Evolutionary conservation across 805 yeast genomes (phyloP).

Genomic region (Starmerella tilneyi): DNA sequence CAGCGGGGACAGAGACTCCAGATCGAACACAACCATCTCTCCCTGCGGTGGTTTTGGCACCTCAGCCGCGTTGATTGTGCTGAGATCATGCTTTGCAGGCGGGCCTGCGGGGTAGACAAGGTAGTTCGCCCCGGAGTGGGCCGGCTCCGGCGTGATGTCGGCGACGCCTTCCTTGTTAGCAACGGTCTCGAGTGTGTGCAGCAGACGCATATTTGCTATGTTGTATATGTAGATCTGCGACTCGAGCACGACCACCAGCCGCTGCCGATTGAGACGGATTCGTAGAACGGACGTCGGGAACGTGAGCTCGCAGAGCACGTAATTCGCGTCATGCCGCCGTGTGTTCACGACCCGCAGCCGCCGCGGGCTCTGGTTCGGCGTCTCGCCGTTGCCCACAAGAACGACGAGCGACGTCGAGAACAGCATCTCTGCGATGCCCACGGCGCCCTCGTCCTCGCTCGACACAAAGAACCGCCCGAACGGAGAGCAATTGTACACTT

Average conservation of each 20-base stretch:
- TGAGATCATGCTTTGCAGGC: conserved; percentile 20
- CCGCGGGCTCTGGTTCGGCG: conserved; percentile 48
- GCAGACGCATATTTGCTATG: conserved; percentile 73
- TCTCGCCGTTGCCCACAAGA: conserved; percentile 67
- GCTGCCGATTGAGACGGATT: conserved; percentile 68
- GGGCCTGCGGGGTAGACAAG: conserved; percentile 48
- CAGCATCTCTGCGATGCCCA: conserved; percentile 70
- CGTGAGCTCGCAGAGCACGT: conserved; percentile 74
- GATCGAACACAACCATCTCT: conserved; percentile 69
- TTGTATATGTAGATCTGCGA: conserved; percentile 85
- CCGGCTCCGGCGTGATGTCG: conserved; percentile 24
- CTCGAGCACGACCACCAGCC: conserved; percentile 64
- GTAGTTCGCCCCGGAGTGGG: conserved; percentile 39
- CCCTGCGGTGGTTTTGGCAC: conserved; percentile 37
- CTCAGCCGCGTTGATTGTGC: conserved; percentile 16
- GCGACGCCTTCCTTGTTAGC: conserved; percentile 38
- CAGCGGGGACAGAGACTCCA: conserved; percentile 59
- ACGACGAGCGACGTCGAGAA: conserved; percentile 82
- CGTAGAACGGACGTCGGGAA: conserved; percentile 68
- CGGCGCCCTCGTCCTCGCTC: conserved; percentile 32
- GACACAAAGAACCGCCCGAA: conserved; percentile 59
- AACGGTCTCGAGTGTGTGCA: conserved; percentile 56
- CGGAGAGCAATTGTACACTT: conserved; percentile 80
- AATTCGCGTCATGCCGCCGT: conserved; percentile 39
- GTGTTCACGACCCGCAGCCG: conserved; percentile 75